These are phyloP conservation scores for Omphalotus guepiniiformis DNA, from an alignment of 768 basidiomycete species.

Conservation along the genomic window DNA sequence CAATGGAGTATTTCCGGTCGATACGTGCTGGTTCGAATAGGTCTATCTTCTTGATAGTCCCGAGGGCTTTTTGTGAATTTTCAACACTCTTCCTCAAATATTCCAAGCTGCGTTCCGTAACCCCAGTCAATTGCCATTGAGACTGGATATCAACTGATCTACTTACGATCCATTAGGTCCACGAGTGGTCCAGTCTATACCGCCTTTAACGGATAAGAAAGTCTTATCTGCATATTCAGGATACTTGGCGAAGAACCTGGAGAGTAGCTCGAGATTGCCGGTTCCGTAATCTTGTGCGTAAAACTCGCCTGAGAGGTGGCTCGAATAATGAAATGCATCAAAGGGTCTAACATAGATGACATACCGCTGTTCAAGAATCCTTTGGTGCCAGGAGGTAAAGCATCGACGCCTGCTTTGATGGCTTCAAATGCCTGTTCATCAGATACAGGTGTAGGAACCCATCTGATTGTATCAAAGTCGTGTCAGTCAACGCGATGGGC, in stretches of 20 bases:
- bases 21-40: conserved; percentile 49
- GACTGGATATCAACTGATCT: not conserved
- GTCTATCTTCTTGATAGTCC: conserved; percentile 50
- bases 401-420: conserved; percentile 49
- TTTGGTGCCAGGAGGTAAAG: conserved; percentile 38
- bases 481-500: not conserved
- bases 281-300: conserved; percentile 42
- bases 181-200: conserved; percentile 18
- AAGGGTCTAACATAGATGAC: conserved; percentile 3
- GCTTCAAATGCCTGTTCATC: conserved; percentile 59
- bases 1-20: conserved; percentile 37
- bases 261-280: conserved; percentile 45
- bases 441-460: conserved; percentile 40
- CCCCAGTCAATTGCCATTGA: not conserved
- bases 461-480: conserved; percentile 20
- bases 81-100: conserved; percentile 40
- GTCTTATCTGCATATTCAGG: conserved; percentile 31
- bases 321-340: not conserved
- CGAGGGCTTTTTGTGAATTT: conserved; percentile 37
- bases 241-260: conserved; percentile 42
- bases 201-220: conserved; percentile 30
- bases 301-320: conserved; percentile 44
- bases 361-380: conserved; percentile 48
- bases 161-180: conserved; percentile 26
- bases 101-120: conserved; percentile 26